Conservation (phyloP, 768 basidiomycete genomes). For the Tulasnella calospora region DNA sequence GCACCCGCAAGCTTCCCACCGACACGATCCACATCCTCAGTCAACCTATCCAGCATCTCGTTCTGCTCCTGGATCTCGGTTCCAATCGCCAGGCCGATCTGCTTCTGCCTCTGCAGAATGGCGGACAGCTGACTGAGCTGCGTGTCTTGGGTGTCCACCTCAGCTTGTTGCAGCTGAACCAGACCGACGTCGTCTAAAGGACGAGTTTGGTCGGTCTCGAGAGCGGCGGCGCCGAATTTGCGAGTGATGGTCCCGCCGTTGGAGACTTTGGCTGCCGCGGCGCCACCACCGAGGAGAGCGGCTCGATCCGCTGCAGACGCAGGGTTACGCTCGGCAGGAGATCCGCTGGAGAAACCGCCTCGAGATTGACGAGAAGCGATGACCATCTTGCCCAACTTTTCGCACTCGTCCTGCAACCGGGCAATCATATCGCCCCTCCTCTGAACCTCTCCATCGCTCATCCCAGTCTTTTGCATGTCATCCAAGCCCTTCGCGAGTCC, state of each 20-base stretch:
- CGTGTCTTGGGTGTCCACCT: slow-evolving; percentile 78
- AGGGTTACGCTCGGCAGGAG: slow-evolving; percentile 40
- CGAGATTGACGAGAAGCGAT: slow-evolving; percentile 49
- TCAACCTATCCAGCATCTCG: slow-evolving; percentile 77
- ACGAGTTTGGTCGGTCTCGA: slow-evolving; percentile 81
- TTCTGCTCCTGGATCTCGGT: slow-evolving; percentile 79
- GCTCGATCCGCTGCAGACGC: slow-evolving; percentile 58
- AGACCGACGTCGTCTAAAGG: slow-evolving; percentile 82
- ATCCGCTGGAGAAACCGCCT: slow-evolving; percentile 29
- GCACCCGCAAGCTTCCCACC: slow-evolving; percentile 72
- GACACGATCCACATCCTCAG: slow-evolving; percentile 68
- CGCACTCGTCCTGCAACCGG: slow-evolving; percentile 83
- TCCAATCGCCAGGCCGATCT: slow-evolving; percentile 80
- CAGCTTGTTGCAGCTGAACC: slow-evolving; percentile 68
- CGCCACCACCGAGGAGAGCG: slow-evolving; percentile 51
- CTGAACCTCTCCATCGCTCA: slow-evolving; percentile 89
- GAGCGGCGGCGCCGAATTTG: slow-evolving; percentile 67
- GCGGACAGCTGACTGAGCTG: slow-evolving; percentile 76
- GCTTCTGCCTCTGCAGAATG: slow-evolving; percentile 76
- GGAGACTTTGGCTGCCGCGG: slow-evolving; percentile 34
- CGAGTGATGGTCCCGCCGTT: slow-evolving; percentile 48
- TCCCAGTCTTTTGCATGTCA: slow-evolving; percentile 58
- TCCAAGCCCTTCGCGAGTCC: slow-evolving; percentile 64
- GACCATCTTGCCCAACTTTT: slow-evolving; percentile 80
- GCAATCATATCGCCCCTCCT: slow-evolving; percentile 85